Evolutionary conservation across 495 filamentous ascomycete genomes (phyloP), one percentile per base, ranked within the genome.

Genomic region (Aspergillus hancockii): DNA sequence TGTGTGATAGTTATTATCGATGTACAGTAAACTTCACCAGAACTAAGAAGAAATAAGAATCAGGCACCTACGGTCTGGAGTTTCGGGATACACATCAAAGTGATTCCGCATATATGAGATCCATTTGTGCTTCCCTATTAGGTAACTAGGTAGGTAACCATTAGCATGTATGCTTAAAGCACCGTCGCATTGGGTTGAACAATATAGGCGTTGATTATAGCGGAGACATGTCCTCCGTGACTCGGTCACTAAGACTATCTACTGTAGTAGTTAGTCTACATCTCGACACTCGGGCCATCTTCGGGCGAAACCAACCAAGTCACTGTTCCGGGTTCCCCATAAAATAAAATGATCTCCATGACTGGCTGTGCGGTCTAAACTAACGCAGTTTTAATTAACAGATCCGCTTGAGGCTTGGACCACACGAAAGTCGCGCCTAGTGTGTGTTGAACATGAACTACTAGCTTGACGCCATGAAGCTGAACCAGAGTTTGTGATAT

Each of bases 331-430:
- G n/a, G n/a, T n/a, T 41, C 38, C 14, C 38, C 38, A 41, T 41
- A 41, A 41, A 41, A n/a, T 41, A 16, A n/a, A 41, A n/a, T 41
- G 38, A 41, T 3, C 38, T 41, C 7, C n/a, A 6, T 41, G 38
- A 41, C 38, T 41, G 38, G 38, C 38, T n/a, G 38, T n/a, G 10
- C n/a, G 16, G 2, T 41, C 14, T 12, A 41, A 14, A 18, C 38
- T 41, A 41, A 41, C 38, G 38, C 38, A 41, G 38, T 41, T 18
- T 41, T 41, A n/a, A 41, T 18, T 41, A 7, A 41, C 38, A 41
- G 38, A 41, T 41, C 38, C 38, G 38, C 38, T 41, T 41, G 38
- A 41, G 38, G 38, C 38, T n/a, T 41, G 38, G 38, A n/a, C 38
- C 38, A 41, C 38, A 41, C 14, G 16, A 41, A n/a, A n/a, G 14